Conservation (phyloP, 495 filamentous ascomycete species). For the Neurospora sp. region DNA sequence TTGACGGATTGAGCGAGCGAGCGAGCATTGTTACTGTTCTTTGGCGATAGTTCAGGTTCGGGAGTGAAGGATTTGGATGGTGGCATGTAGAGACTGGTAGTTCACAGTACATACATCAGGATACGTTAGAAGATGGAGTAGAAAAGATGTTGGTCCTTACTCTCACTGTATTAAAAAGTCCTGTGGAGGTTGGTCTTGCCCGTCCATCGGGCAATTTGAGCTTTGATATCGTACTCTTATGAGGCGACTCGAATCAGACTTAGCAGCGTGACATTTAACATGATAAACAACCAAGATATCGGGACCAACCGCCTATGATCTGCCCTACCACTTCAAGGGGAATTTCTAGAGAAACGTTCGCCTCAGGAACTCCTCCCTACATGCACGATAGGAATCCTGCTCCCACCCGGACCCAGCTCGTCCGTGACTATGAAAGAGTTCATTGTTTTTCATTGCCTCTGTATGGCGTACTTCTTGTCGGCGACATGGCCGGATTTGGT, state of each 20-base stretch:
- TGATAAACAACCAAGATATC: neutral
- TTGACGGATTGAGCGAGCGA: neutral
- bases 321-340: neutral
- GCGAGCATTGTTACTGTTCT: neutral
- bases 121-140: neutral
- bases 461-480: neutral
- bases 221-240: neutral
- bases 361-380: neutral
- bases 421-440: neutral
- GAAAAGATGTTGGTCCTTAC: neutral
- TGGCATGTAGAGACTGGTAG: neutral
- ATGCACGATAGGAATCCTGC: neutral
- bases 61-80: neutral
- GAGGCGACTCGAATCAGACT: neutral
- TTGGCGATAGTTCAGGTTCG: no score
- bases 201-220: neutral
- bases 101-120: neutral
- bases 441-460: neutral
- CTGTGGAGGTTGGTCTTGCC: neutral
- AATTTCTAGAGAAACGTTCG: neutral
- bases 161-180: neutral
- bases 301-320: neutral
- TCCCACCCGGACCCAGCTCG: neutral
- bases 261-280: neutral
- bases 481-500: neutral